Percentiles rank a stretch among this genome's conserved stretches.
Evolutionary conservation across 176 grass and related monocot genomes (phyloP).

Genomic region (Chrysopogon serrulatus): DNA sequence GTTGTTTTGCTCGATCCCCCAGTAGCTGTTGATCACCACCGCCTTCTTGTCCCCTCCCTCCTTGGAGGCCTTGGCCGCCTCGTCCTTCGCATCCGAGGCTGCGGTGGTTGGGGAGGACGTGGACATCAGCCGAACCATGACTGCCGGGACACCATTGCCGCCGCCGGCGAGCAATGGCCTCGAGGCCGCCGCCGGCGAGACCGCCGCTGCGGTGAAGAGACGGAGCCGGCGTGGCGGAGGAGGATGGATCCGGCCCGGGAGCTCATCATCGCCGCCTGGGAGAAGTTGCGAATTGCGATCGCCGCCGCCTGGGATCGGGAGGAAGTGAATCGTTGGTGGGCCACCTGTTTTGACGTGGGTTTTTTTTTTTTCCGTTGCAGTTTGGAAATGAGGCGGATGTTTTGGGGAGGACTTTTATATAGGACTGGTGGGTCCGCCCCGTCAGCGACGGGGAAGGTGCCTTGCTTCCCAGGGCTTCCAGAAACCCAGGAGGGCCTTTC

Average conservation of each 20-base stretch:
- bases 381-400: constrained; percentile 9
- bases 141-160: constrained; percentile 8
- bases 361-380: neutral
- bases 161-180: neutral
- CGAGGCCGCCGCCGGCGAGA: constrained; percentile 1
- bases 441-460: constrained; percentile 24
- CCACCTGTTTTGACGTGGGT: constrained; percentile 7
- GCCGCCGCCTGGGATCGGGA: neutral
- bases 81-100: neutral
- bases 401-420: constrained; percentile 2
- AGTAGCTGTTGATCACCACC: constrained; percentile 62
- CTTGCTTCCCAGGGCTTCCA: constrained; percentile 21
- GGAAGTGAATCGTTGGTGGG: neutral
- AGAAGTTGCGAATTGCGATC: neutral
- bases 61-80: neutral
- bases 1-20: constrained; percentile 51
- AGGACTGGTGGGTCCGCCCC: neutral
- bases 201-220: constrained; percentile 13
- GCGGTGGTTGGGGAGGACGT: constrained; percentile 30
- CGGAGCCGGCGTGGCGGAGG: constrained; percentile 41
- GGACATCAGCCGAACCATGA: constrained; percentile 28
- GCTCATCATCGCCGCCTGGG: constrained; percentile 32
- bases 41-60: constrained; percentile 41
- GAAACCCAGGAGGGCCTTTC: constrained; percentile 24
- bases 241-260: constrained; percentile 40